Evolutionary conservation across 306 rosid species (phyloP).

Genomic region (Hippophae rhamnoides): DNA sequence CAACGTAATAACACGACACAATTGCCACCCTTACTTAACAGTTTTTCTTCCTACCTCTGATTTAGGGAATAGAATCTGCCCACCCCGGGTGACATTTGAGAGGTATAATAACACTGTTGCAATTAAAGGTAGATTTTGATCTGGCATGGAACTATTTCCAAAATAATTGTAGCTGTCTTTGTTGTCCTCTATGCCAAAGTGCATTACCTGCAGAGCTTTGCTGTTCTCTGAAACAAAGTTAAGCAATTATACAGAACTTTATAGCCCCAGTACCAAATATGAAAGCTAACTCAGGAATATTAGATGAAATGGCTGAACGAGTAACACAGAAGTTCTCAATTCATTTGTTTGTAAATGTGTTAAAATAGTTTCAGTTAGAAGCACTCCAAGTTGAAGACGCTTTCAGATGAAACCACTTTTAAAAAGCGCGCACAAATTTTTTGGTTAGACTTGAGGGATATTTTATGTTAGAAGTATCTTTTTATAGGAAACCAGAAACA

Average conservation of each 20-base stretch:
- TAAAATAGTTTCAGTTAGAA: too few relatives aligned
- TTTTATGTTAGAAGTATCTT: too few relatives aligned
- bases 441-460: too few relatives aligned
- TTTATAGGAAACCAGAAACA: too few relatives aligned
- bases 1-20: too few relatives aligned
- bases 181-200: conserved; percentile 29
- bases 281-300: not conserved
- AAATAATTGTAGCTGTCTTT: conserved; percentile 25
- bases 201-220: conserved; percentile 47
- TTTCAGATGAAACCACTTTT: too few relatives aligned
- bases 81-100: conserved; percentile 58
- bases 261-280: not conserved
- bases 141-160: conserved; percentile 35
- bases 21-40: not conserved
- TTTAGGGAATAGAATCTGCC: conserved; percentile 54
- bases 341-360: too few relatives aligned
- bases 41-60: conserved; percentile 42
- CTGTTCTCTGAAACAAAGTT: conserved; percentile 42
- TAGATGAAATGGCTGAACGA: not conserved
- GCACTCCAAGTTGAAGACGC: too few relatives aligned
- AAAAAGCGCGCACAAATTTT: too few relatives aligned
- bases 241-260: conserved; percentile 3
- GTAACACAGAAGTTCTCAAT: not conserved
- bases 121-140: conserved; percentile 39
- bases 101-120: conserved; percentile 74